A percentile compares a stretch with the other conserved stretches of the same genome.
Evolutionary conservation across 2,329 filamentous ascomycete species (phyloP).

Genomic region (Sporothrix humicola): DNA sequence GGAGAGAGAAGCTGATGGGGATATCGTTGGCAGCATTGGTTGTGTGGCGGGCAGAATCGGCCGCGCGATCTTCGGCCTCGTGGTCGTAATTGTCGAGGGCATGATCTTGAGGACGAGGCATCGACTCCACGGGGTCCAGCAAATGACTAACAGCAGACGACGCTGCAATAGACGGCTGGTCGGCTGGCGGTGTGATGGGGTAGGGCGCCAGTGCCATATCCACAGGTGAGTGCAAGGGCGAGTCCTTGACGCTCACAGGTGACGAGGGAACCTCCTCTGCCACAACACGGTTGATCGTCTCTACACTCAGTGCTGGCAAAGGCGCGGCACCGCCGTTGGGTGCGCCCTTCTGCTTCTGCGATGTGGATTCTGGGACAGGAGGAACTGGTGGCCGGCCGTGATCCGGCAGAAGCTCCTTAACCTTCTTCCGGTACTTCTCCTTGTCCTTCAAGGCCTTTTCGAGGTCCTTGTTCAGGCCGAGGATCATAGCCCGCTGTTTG

Average conservation of each 20-base stretch:
- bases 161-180: conserved; percentile 49
- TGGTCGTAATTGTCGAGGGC: conserved; percentile 62
- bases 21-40: conserved; percentile 55
- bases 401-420: conserved; percentile 72
- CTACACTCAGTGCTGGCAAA: neutral
- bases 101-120: conserved; percentile 67
- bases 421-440: conserved; percentile 87
- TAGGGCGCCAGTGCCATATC: conserved; percentile 66
- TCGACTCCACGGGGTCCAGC: conserved; percentile 61
- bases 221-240: conserved; percentile 56
- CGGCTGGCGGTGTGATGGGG: conserved; percentile 67
- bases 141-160: conserved; percentile 57
- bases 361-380: conserved; percentile 26
- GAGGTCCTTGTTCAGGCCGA: conserved; percentile 92
- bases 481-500: conserved; percentile 92
- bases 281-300: neutral
- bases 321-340: neutral
- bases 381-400: conserved; percentile 37
- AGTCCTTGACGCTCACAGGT: conserved; percentile 28
- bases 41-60: conserved; percentile 54
- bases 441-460: conserved; percentile 92
- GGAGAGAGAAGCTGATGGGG: conserved; percentile 58
- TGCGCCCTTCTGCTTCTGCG: conserved; percentile 8
- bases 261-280: conserved; percentile 12
- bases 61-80: conserved; percentile 58